Evolutionary conservation across 352 stramenopile species (phyloP).

Genomic region (Phytophthora kernoviae): DNA sequence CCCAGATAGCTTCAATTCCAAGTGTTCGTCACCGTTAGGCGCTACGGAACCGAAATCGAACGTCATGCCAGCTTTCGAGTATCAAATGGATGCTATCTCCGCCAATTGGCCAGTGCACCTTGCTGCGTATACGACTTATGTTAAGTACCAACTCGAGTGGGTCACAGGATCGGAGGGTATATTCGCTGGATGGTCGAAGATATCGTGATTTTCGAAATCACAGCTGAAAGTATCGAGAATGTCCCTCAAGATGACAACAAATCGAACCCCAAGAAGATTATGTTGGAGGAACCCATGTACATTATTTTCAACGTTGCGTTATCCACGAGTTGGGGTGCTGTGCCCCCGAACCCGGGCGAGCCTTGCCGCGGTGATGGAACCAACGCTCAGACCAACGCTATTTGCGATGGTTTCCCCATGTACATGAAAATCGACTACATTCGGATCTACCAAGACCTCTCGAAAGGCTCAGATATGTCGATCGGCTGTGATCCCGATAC

Average conservation of each 20-base stretch:
- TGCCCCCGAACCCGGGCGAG: slow-evolving; percentile 45
- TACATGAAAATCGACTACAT: slow-evolving; percentile 70
- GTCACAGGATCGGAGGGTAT: slow-evolving; percentile 56
- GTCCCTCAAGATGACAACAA: slow-evolving; percentile 36
- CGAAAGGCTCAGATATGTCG: slow-evolving; percentile 40
- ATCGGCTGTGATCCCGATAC: slow-evolving; percentile 56
- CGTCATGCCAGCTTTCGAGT: slow-evolving; percentile 50
- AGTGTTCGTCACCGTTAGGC: slow-evolving; percentile 34
- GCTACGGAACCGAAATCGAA: slow-evolving; percentile 34
- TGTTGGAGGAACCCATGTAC: slow-evolving; percentile 71
- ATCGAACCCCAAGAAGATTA: slow-evolving; percentile 55
- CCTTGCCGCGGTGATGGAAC: slow-evolving; percentile 38
- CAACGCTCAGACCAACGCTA: slow-evolving; percentile 34
- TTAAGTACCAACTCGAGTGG: slow-evolving; percentile 69
- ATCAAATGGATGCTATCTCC: slow-evolving; percentile 72
- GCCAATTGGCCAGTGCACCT: slow-evolving; percentile 49
- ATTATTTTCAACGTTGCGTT: slow-evolving; percentile 77
- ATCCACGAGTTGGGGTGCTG: slow-evolving; percentile 48
- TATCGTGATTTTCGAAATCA: slow-evolving; percentile 61
- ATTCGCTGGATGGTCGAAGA: slow-evolving; percentile 59
- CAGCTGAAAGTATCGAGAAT: slow-evolving; percentile 47
- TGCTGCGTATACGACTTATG: slow-evolving; percentile 46
- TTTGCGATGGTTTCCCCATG: slow-evolving; percentile 63
- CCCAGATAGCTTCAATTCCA: slow-evolving; percentile 43
- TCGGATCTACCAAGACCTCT: slow-evolving; percentile 59